These are phyloP conservation scores for Malania oleifera DNA, from an alignment of 164 flowering plant genomes.

Conservation along the genomic window DNA sequence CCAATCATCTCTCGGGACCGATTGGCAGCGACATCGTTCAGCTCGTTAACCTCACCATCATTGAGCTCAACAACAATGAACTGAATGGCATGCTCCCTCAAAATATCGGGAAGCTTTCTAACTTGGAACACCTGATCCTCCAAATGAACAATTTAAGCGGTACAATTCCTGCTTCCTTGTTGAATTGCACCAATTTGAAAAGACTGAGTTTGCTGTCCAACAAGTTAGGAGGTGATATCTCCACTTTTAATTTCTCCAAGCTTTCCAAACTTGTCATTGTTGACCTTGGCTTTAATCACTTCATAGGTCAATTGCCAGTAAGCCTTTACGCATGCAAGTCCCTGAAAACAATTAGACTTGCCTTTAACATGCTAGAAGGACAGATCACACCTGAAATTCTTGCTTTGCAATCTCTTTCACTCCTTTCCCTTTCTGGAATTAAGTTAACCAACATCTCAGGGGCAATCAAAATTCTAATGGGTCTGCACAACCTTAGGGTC, in stretches of 20 bases:
- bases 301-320: background rate
- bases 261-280: background rate
- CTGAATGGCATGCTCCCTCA: background rate
- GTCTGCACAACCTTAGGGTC: background rate
- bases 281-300: background rate
- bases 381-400: background rate
- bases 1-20: background rate
- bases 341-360: background rate
- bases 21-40: background rate
- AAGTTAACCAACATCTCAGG: background rate
- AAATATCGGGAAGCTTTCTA: background rate
- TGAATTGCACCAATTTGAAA: background rate
- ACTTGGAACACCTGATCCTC: background rate
- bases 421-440: background rate
- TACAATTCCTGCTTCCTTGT: background rate
- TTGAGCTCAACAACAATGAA: background rate
- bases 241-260: background rate
- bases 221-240: background rate
- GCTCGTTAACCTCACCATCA: background rate
- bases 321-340: background rate
- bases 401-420: background rate
- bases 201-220: background rate
- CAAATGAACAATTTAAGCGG: background rate
- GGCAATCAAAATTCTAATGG: background rate
- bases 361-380: background rate